phyloP scores from a whole-genome alignment of 768 basidiomycete species.

The Asterophora parasitica region DNA sequence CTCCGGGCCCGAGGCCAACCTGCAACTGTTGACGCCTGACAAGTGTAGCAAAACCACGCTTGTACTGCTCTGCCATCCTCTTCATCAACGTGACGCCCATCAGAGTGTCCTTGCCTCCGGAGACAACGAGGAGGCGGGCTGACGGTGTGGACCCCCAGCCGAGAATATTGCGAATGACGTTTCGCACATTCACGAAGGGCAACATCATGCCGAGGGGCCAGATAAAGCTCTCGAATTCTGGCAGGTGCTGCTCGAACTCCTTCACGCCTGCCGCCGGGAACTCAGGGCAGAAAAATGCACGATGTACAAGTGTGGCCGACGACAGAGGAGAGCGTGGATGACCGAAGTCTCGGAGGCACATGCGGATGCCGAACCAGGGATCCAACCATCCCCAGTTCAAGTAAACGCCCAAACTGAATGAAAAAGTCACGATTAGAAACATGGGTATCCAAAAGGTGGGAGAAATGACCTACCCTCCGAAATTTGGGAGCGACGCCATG shows the following conservation, averaged over 20 bases:
- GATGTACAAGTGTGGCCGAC: constrained; percentile 8
- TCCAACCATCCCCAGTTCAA: constrained; percentile 9
- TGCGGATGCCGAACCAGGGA: constrained; percentile 3
- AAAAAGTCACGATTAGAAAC: background rate
- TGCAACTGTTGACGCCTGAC: background rate
- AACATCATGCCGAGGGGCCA: constrained; percentile 17
- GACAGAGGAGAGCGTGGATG: constrained; percentile 12
- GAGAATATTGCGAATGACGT: constrained; percentile 7
- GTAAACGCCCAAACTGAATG: constrained; percentile 1
- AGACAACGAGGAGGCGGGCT: constrained; percentile 1
- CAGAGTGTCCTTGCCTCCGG: constrained; percentile 10
- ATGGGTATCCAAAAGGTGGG: background rate
- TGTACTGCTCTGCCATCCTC: constrained; percentile 10
- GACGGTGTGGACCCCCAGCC: background rate
- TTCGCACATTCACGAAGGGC: constrained; percentile 11
- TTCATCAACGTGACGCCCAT: constrained; percentile 11
- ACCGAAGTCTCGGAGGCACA: constrained; percentile 7
- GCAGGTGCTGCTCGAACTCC: constrained; percentile 8
- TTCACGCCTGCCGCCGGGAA: background rate
- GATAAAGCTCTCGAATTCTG: constrained; percentile 11
- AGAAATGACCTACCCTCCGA: constrained; percentile 3
- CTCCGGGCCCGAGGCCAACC: background rate
- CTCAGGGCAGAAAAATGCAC: constrained; percentile 12
- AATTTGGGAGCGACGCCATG: constrained; percentile 7
- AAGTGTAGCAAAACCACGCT: background rate